Percentiles rank a stretch among this genome's conserved stretches.
Evolutionary conservation across 768 basidiomycete species (phyloP).

Genomic region (Hericium coralloides): DNA sequence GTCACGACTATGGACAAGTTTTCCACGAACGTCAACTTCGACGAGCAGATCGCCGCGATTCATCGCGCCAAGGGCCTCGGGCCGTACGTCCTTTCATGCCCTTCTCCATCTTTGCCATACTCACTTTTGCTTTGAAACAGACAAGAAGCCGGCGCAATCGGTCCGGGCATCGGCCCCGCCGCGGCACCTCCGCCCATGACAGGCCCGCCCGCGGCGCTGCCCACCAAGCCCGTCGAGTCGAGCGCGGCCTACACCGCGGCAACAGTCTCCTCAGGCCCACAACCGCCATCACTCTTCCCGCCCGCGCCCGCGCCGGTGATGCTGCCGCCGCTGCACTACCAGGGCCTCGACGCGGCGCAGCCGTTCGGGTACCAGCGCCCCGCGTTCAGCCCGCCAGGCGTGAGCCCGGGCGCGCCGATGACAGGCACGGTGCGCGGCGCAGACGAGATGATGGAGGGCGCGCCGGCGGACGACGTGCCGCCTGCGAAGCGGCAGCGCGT

Average conservation of each 20-base stretch:
- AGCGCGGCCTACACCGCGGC: conserved; percentile 66
- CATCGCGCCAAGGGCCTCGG: conserved; percentile 89
- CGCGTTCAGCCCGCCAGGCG: conserved; percentile 57
- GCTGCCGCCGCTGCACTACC: conserved; percentile 80
- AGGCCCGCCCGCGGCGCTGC: conserved; percentile 58
- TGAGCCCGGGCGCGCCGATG: conserved; percentile 25
- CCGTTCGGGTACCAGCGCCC: conserved; percentile 63
- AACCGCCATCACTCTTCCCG: conserved; percentile 70
- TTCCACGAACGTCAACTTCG: conserved; percentile 88
- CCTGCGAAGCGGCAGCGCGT: conserved; percentile 85
- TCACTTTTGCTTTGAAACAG: conserved; percentile 27
- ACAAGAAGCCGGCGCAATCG: conserved; percentile 72
- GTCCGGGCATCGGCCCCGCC: conserved; percentile 80
- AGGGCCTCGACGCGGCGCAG: conserved; percentile 66
- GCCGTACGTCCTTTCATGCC: conserved; percentile 43
- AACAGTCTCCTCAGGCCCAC: conserved; percentile 85
- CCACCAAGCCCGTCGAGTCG: conserved; percentile 37
- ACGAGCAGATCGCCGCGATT: conserved; percentile 96
- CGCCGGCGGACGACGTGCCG: conserved; percentile 46
- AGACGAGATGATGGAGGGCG: conserved; percentile 69
- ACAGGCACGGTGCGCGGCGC: conserved; percentile 72
- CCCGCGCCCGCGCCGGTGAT: conserved; percentile 58
- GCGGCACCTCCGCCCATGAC: conserved; percentile 59
- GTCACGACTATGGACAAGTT: conserved; percentile 88
- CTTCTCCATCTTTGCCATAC: conserved; percentile 3